Evolutionary conservation across 1,284 basidiomycete genomes (phyloP), one percentile per base, ranked within the genome.

Genomic region (Apiotrichum domesticum): DNA sequence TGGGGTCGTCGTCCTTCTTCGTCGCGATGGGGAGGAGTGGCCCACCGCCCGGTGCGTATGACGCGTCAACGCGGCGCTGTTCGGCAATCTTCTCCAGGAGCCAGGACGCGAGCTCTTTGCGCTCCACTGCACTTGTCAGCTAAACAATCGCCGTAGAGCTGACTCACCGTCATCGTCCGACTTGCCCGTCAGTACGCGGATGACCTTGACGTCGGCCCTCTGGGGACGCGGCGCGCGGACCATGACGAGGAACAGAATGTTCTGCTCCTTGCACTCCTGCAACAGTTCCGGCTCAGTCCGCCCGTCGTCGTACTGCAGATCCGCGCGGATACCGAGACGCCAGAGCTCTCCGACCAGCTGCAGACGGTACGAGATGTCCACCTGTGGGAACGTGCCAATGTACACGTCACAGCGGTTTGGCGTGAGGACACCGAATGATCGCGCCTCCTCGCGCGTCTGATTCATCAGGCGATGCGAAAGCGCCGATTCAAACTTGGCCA

Each of bases 361-460:
- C 47, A 82, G 71, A 6, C 81, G 71, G 5, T 72, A 68, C 10
- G 76, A 68, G 6, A 82, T 69, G 57, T 80, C 70, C 0, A 78
- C 79, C 0, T 76, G 74, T 5, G 71, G 70, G 49, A 78, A 79
- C 1, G 72, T 72, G 5, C 79, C 79, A 2, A 83, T 76, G 59
- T 83, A 83, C 21, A 82, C 81, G 62, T 83, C 81, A 59, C 80
- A 82, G 34, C 82, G 76, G 54, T 70, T 63, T 14, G 73, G 73
- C 35, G 66, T 66, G 68, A 73, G 75, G 40, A 68, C 67, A 32
- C 77, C 78, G 13, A 79, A 80, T n/a, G 80, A 80, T 15, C 77
- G 73, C 39, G 79, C 77, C 13, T 72, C 69, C 47, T 78, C 74
- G 35, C 73, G 73, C 11, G 77, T 72, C 46, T 77, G 74, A 46